Conservation (phyloP, 1,139 yeast genomes). For the Debaryomycetaceae sp. region DNA sequence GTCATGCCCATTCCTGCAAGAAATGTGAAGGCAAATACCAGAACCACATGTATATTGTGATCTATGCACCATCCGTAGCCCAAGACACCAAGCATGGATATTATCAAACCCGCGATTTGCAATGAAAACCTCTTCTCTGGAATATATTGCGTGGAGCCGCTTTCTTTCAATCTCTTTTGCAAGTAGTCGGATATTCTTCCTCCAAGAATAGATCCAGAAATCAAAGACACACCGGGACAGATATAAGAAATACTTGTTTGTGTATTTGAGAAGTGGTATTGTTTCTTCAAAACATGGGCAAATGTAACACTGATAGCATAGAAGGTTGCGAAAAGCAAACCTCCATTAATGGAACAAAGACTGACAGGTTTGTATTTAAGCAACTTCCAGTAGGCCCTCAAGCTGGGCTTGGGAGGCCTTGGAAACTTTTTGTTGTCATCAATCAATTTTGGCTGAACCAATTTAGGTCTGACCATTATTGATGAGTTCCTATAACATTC, state of each 20-base stretch:
- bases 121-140: conserved; percentile 48
- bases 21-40: conserved; percentile 43
- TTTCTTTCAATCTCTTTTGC: conserved; percentile 22
- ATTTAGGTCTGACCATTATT: conserved; percentile 25
- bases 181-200: conserved; percentile 49
- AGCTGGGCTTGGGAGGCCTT: conserved; percentile 47
- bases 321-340: conserved; percentile 52
- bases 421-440: conserved; percentile 29
- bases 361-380: conserved; percentile 43
- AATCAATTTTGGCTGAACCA: conserved; percentile 25
- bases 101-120: conserved; percentile 43
- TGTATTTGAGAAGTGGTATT: conserved; percentile 34
- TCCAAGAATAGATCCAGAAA: conserved; percentile 48
- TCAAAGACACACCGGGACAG: conserved; percentile 52
- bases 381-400: conserved; percentile 33
- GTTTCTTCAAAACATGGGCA: conserved; percentile 33
- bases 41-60: conserved; percentile 37
- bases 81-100: conserved; percentile 44
- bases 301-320: conserved; percentile 55
- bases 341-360: conserved; percentile 47
- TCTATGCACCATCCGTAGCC: conserved; percentile 58
- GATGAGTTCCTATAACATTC: conserved; percentile 17
- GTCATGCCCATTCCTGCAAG: conserved; percentile 55
- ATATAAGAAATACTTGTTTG: conserved; percentile 46
- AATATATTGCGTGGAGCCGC: conserved; percentile 22